These are phyloP conservation scores for Cercospora zeina DNA, from an alignment of 2,329 filamentous ascomycete genomes.

Conservation along the genomic window DNA sequence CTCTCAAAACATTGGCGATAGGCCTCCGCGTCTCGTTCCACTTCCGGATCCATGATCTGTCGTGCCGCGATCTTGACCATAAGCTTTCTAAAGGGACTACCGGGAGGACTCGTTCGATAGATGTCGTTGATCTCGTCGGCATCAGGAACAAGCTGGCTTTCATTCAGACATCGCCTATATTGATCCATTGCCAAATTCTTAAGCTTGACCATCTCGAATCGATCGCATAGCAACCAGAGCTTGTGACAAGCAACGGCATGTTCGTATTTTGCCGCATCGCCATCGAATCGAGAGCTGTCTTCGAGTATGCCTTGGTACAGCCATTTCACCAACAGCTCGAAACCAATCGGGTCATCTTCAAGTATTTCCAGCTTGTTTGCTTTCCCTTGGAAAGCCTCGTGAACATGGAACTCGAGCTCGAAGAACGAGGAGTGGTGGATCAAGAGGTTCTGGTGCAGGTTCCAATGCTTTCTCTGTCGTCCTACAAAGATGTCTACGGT, in stretches of 20 bases:
- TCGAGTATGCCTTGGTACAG: constrained; percentile 57
- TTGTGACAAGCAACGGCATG: constrained; percentile 57
- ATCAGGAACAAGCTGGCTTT: constrained; percentile 55
- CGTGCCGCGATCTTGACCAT: constrained; percentile 57
- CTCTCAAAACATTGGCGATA: constrained; percentile 54
- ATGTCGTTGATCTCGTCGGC: constrained; percentile 57
- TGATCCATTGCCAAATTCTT: constrained; percentile 58
- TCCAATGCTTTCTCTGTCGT: constrained; percentile 51
- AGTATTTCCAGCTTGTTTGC: constrained; percentile 49
- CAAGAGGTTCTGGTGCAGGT: constrained; percentile 55
- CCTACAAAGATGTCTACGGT: constrained; percentile 56
- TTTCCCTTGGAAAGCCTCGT: constrained; percentile 42
- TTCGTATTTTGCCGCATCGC: constrained; percentile 54
- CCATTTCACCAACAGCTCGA: constrained; percentile 58
- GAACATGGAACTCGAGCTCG: constrained; percentile 40
- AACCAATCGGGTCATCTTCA: constrained; percentile 54
- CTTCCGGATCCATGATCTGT: constrained; percentile 59
- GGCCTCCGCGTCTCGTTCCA: constrained; percentile 50
- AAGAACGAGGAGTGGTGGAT: constrained; percentile 55
- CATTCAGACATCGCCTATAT: constrained; percentile 53
- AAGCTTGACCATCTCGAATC: constrained; percentile 52
- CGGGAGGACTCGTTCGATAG: constrained; percentile 49
- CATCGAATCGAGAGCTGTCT: constrained; percentile 48
- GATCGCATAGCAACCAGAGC: constrained; percentile 55
- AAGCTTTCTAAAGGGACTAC: constrained; percentile 52